phyloP scores from a whole-genome alignment of 306 rosid species.

The Comarum palustre region DNA sequence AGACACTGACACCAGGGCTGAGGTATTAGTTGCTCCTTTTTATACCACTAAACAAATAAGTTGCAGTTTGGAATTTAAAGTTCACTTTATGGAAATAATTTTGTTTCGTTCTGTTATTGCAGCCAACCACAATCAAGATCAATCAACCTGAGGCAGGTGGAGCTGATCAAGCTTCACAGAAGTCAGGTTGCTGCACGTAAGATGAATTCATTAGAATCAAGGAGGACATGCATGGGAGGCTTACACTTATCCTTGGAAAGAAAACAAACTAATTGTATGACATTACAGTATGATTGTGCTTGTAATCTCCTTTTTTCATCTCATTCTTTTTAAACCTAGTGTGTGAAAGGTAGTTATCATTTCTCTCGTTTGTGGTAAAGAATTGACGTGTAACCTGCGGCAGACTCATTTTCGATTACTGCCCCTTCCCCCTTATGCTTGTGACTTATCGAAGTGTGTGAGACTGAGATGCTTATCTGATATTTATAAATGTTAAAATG shows the following conservation, averaged over 20 bases:
- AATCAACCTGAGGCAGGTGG: constrained; percentile 57
- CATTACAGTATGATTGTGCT: constrained; percentile 43
- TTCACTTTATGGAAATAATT: neutral
- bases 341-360: constrained; percentile 49
- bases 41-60: neutral
- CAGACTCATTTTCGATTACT: constrained; percentile 15
- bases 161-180: constrained; percentile 51
- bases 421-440: constrained; percentile 4
- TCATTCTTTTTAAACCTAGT: constrained; percentile 52
- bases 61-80: neutral
- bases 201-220: constrained; percentile 20
- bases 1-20: constrained; percentile 60
- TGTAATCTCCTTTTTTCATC: constrained; percentile 25
- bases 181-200: constrained; percentile 75
- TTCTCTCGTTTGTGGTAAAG: constrained; percentile 20
- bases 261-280: constrained; percentile 43
- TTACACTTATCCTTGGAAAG: constrained; percentile 18
- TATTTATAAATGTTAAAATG: neutral
- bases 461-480: constrained; percentile 8
- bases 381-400: constrained; percentile 24
- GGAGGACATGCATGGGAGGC: constrained; percentile 21
- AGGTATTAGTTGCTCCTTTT: constrained; percentile 40
- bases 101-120: constrained; percentile 24
- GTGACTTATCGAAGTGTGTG: constrained; percentile 11
- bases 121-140: constrained; percentile 74